A percentile compares a stretch with the other conserved stretches of the same genome.
These are phyloP conservation scores for Fusarium miscanthi DNA, from an alignment of 2,329 filamentous ascomycete species.

Conservation along the genomic window DNA sequence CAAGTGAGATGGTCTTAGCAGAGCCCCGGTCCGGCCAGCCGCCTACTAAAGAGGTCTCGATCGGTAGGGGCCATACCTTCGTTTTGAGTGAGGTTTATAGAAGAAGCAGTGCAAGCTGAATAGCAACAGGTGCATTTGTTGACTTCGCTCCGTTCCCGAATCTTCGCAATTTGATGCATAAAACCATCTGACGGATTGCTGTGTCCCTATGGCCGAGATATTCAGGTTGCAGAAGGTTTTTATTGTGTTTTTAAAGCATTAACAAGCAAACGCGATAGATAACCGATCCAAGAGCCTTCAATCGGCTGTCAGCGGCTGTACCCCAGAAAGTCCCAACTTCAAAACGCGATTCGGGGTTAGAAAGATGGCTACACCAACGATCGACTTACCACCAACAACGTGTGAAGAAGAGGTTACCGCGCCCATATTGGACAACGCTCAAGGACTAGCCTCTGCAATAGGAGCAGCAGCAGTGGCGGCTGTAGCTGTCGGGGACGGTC, in stretches of 20 bases:
- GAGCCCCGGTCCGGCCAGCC: slow-evolving; percentile 43
- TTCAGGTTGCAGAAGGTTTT: background rate
- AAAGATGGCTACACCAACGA: slow-evolving; percentile 42
- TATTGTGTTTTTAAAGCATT: slow-evolving; percentile 16
- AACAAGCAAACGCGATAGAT: background rate
- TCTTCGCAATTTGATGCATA: slow-evolving; percentile 10
- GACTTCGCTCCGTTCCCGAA: slow-evolving; percentile 5
- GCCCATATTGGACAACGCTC: slow-evolving; percentile 42
- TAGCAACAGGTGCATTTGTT: background rate
- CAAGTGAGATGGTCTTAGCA: slow-evolving; percentile 31
- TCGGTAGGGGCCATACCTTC: slow-evolving; percentile 12
- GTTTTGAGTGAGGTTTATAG: slow-evolving; percentile 30
- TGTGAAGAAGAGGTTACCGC: slow-evolving; percentile 41
- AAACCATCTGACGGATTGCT: background rate
- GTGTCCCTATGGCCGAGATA: slow-evolving; percentile 27
- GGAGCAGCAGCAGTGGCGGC: slow-evolving; percentile 41
- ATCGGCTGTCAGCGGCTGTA: background rate
- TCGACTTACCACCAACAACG: slow-evolving; percentile 40
- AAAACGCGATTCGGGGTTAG: background rate
- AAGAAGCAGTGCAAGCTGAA: slow-evolving; percentile 29
- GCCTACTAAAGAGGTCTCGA: slow-evolving; percentile 22
- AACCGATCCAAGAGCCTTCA: background rate
- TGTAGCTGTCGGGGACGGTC: slow-evolving; percentile 34
- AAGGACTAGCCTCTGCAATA: slow-evolving; percentile 43
- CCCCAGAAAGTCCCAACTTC: background rate